A percentile compares a stretch with the other conserved stretches of the same genome.
Conservation (phyloP, 2,329 filamentous ascomycete species). For the Trichophyton simii region DNA sequence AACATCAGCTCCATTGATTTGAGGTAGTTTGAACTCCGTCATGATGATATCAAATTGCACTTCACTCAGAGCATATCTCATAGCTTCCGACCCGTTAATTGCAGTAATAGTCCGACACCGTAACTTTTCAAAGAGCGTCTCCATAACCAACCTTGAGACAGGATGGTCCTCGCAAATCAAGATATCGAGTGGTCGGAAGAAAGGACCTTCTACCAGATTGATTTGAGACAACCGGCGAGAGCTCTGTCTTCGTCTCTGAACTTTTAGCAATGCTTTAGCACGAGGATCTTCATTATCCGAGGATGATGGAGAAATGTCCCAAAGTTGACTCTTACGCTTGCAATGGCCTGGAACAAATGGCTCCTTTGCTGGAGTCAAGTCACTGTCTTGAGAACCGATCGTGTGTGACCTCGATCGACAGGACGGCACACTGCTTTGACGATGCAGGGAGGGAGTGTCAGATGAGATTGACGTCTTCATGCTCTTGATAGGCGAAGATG, state of each 20-base stretch:
- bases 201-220: slow-evolving; percentile 67
- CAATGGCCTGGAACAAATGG: slow-evolving; percentile 56
- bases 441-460: slow-evolving; percentile 45
- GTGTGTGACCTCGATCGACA: slow-evolving; percentile 74
- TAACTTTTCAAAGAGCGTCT: slow-evolving; percentile 87
- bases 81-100: slow-evolving; percentile 77
- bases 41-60: slow-evolving; percentile 99
- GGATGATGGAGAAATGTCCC: slow-evolving; percentile 92
- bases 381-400: slow-evolving; percentile 85
- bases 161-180: slow-evolving; percentile 97
- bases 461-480: slow-evolving; percentile 31
- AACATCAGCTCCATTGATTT: slow-evolving; percentile 89
- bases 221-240: slow-evolving; percentile 90
- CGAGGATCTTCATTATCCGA: slow-evolving; percentile 95
- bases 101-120: slow-evolving; percentile 90
- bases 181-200: slow-evolving; percentile 83
- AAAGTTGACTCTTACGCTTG: slow-evolving; percentile 84
- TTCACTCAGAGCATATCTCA: slow-evolving; percentile 87
- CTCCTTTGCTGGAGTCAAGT: slow-evolving; percentile 54
- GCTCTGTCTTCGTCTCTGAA: slow-evolving; percentile 87
- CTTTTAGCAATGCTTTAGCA: slow-evolving; percentile 76
- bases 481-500: slow-evolving; percentile 43
- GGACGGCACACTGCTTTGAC: slow-evolving; percentile 50
- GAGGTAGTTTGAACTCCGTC: slow-evolving; percentile 89
- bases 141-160: slow-evolving; percentile 96